Conservation (phyloP, 2,329 filamentous ascomycete genomes). For the Tolypocladium cylindrosporum region DNA sequence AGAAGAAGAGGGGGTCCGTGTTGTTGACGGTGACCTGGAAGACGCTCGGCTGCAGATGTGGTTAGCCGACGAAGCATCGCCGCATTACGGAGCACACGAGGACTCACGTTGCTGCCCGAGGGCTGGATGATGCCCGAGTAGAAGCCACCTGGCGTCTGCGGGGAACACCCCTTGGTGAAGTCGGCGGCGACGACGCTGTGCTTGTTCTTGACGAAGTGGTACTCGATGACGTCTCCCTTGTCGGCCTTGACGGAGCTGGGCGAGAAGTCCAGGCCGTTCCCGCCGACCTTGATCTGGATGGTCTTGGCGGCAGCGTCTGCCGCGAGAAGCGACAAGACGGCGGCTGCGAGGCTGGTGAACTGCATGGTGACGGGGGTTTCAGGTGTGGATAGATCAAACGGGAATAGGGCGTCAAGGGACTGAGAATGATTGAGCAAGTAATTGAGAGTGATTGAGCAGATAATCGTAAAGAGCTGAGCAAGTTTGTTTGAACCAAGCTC, state of each 20-base stretch:
- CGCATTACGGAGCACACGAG: too few relatives aligned
- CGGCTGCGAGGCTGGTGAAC: conserved; percentile 4
- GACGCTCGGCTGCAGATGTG: conserved; percentile 4
- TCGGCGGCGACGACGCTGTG: conserved; percentile 36
- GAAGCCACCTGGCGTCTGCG: conserved; percentile 13
- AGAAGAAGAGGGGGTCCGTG: conserved; percentile 20
- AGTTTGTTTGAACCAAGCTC: neutral
- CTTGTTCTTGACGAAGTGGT: conserved; percentile 35
- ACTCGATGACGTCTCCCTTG: conserved; percentile 38
- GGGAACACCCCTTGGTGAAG: conserved; percentile 38
- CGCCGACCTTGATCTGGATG: conserved; percentile 32
- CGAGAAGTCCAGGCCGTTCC: conserved; percentile 28
- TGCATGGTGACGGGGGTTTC: conserved; percentile 6
- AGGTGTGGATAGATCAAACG: neutral
- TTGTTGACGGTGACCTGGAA: conserved; percentile 16
- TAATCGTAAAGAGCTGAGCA: neutral
- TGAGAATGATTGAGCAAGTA: neutral
- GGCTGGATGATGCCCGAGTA: conserved; percentile 6
- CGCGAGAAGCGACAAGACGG: conserved; percentile 7
- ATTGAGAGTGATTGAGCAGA: neutral
- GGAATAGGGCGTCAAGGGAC: neutral
- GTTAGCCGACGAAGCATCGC: conserved; percentile 1
- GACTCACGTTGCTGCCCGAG: neutral
- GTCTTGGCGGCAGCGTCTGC: conserved; percentile 23
- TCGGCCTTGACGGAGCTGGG: conserved; percentile 31